phyloP scores from a whole-genome alignment of 1,284 basidiomycete species.

The Apiotrichum montevideense region DNA sequence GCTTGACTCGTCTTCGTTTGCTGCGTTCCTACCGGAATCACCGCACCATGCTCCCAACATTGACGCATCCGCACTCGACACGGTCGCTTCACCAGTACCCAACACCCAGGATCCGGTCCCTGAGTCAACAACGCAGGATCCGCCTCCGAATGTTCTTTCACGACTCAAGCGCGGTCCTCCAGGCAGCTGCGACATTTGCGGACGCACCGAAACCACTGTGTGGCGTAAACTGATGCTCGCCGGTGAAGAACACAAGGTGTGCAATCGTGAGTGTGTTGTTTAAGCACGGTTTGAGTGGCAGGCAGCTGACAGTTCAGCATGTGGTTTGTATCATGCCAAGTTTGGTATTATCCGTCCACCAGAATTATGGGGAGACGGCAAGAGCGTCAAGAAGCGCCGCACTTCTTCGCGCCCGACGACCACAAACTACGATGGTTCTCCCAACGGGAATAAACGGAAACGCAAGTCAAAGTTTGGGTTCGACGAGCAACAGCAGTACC shows the following conservation, averaged over 20 bases:
- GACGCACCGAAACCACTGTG: constrained; percentile 39
- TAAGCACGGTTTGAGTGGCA: too few species aligned
- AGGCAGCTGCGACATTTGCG: constrained; percentile 43
- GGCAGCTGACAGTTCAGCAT: constrained; percentile 24
- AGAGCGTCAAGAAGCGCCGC: constrained; percentile 35
- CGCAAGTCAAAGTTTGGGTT: constrained; percentile 5
- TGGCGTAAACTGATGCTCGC: constrained; percentile 38
- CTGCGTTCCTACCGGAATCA: constrained; percentile 26
- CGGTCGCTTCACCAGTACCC: neutral
- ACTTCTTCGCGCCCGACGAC: constrained; percentile 3
- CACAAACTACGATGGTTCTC: neutral
- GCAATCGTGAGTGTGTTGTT: constrained; percentile 37
- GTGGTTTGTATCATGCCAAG: constrained; percentile 40
- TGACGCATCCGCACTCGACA: neutral
- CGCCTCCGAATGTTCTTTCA: constrained; percentile 23
- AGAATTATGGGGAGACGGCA: constrained; percentile 43
- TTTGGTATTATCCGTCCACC: constrained; percentile 41
- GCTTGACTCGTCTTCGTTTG: constrained; percentile 26
- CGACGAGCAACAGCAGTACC: neutral
- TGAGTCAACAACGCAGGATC: neutral
- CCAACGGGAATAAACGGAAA: constrained; percentile 7
- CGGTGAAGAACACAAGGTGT: constrained; percentile 34
- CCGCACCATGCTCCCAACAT: neutral
- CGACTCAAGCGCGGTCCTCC: constrained; percentile 34
- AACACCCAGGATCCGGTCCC: neutral